Evolutionary conservation across 441 rosid genomes (phyloP).

Genomic region (Erysimum cheiri): DNA sequence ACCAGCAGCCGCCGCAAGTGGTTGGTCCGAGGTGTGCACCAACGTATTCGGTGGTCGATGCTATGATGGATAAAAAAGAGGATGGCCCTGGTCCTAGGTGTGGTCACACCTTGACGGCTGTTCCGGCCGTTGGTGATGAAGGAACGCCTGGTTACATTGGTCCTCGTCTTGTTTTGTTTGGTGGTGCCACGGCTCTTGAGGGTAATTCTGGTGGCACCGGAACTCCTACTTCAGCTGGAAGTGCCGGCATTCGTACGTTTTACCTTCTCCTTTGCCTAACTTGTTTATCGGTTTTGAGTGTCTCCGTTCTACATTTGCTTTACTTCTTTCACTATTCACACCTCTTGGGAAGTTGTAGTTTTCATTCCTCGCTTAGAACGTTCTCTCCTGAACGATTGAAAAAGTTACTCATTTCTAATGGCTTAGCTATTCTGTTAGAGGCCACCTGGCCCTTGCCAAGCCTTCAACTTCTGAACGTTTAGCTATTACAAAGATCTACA

Average conservation of each 20-base stretch:
- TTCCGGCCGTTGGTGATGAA: slow-evolving; percentile 97
- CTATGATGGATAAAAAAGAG: slow-evolving; percentile 85
- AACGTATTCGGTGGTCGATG: slow-evolving; percentile 80
- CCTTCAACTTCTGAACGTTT: not conserved
- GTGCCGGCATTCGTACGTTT: slow-evolving; percentile 93
- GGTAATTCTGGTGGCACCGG: slow-evolving; percentile 93
- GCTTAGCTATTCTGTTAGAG: not conserved
- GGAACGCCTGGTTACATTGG: slow-evolving; percentile 89
- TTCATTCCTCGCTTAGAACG: slow-evolving; percentile 5
- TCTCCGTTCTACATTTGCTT: not conserved
- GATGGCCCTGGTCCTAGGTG: slow-evolving; percentile 99
- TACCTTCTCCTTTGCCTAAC: slow-evolving; percentile 23
- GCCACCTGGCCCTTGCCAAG: not conserved
- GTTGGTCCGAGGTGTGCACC: slow-evolving; percentile 94
- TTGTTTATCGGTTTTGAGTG: slow-evolving; percentile 22
- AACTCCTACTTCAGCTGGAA: slow-evolving; percentile 92
- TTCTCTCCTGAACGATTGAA: not conserved
- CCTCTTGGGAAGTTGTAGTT: not conserved
- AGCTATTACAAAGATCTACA: not conserved
- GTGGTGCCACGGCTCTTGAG: slow-evolving; percentile 99
- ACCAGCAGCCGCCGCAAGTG: slow-evolving; percentile 63
- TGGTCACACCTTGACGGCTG: slow-evolving; percentile 95
- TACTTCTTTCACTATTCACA: not conserved
- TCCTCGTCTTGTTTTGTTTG: slow-evolving; percentile 93
- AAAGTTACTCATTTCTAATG: not conserved